These are phyloP conservation scores for Hanseniaspora jakobsenii DNA, from an alignment of 805 yeast genomes.

Conservation along the genomic window DNA sequence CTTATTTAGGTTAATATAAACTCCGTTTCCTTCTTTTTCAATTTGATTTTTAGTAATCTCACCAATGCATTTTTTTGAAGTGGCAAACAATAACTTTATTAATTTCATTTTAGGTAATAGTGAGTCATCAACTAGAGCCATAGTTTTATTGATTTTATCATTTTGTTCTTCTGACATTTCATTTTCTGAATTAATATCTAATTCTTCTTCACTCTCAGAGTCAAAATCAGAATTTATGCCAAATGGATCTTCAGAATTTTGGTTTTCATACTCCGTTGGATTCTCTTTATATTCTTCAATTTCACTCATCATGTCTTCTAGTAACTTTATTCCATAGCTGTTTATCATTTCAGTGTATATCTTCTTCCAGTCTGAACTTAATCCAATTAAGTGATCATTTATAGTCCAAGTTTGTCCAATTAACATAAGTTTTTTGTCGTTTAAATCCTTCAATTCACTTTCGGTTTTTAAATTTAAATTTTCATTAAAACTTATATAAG, in stretches of 20 bases:
- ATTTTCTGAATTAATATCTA: no score
- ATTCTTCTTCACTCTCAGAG: conserved; percentile 23
- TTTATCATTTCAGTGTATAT: conserved; percentile 1
- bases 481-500: conserved; percentile 3
- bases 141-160: conserved; percentile 23
- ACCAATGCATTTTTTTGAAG: conserved; percentile 9
- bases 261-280: conserved; percentile 46
- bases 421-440: conserved; percentile 37
- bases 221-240: conserved; percentile 33
- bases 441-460: conserved; percentile 1
- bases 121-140: conserved; percentile 32
- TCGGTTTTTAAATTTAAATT: neutral
- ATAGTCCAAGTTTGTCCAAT: conserved; percentile 64
- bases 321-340: neutral
- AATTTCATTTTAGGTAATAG: conserved; percentile 40
- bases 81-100: conserved; percentile 39
- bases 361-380: conserved; percentile 1
- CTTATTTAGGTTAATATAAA: conserved; percentile 5
- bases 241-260: conserved; percentile 37
- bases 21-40: conserved; percentile 9
- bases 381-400: conserved; percentile 33
- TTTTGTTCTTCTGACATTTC: conserved; percentile 28
- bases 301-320: conserved; percentile 12
- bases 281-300: conserved; percentile 50
- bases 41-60: conserved; percentile 2